Percentiles rank a stretch among this genome's conserved stretches.
Conservation (phyloP, 768 basidiomycete species). For the Kondoa malvinella region DNA sequence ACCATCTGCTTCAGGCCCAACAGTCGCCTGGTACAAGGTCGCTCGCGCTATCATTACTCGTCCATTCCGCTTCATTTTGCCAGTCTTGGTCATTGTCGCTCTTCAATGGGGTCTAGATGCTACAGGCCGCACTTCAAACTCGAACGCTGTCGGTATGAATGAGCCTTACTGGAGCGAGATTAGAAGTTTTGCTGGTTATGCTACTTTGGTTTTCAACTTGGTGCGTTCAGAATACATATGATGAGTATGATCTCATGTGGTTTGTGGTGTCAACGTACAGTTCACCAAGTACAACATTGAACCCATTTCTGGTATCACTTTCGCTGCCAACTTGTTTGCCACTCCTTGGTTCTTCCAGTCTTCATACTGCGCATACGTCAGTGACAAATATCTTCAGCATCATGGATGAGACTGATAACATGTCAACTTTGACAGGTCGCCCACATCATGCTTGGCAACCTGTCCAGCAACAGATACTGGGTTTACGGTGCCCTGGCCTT, state of each 20-base stretch:
- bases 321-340: conserved; percentile 29
- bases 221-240: no score
- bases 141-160: conserved; percentile 28
- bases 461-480: conserved; percentile 29
- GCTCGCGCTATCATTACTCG: conserved; percentile 28
- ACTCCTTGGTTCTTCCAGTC: conserved; percentile 29
- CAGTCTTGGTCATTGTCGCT: conserved; percentile 27
- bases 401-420: conserved; percentile 1
- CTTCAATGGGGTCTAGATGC: conserved; percentile 29
- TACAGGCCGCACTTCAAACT: conserved; percentile 23
- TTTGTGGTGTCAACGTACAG: conserved; percentile 9
- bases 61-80: conserved; percentile 29
- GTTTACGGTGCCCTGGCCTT: conserved; percentile 26
- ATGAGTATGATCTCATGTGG: no score
- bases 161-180: conserved; percentile 28
- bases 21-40: conserved; percentile 27
- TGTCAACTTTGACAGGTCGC: conserved; percentile 13
- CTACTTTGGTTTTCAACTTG: conserved; percentile 26
- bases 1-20: conserved; percentile 12
- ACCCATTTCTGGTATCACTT: conserved; percentile 26
- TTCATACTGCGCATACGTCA: conserved; percentile 25
- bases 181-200: conserved; percentile 24
- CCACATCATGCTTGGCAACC: conserved; percentile 30
- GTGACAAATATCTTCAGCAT: not conserved
- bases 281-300: conserved; percentile 27